A percentile compares a stretch with the other conserved stretches of the same genome.
phyloP scores from a whole-genome alignment of 176 grass and related monocot species.

The Avena eriantha region DNA sequence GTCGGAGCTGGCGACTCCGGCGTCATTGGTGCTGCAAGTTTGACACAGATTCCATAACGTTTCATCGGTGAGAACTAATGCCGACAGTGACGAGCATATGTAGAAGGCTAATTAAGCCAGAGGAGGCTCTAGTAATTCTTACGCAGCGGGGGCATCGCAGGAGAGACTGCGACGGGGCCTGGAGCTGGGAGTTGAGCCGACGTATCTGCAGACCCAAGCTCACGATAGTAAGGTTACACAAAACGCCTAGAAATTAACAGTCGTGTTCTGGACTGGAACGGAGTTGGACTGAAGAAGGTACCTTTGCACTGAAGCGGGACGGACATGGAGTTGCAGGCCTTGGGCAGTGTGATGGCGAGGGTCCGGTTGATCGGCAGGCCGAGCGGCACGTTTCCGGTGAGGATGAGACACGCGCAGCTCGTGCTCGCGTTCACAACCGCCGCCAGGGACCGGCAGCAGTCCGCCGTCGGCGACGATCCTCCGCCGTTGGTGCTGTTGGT shows the following conservation, averaged over 20 bases:
- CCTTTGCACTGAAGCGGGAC: constrained; percentile 80
- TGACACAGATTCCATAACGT: neutral
- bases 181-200: constrained; percentile 51
- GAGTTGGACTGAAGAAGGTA: neutral
- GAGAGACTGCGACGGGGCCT: constrained; percentile 52
- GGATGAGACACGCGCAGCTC: constrained; percentile 73
- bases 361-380: constrained; percentile 76
- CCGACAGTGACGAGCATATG: neutral
- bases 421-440: constrained; percentile 49
- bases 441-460: constrained; percentile 66
- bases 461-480: constrained; percentile 60
- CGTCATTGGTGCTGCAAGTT: constrained; percentile 40
- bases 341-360: constrained; percentile 65
- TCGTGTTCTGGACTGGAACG: neutral
- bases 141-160: constrained; percentile 61
- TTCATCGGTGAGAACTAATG: neutral
- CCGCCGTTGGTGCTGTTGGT: constrained; percentile 62
- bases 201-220: constrained; percentile 52
- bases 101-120: neutral
- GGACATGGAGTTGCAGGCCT: constrained; percentile 53
- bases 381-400: constrained; percentile 76
- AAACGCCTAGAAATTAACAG: neutral
- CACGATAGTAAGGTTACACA: neutral
- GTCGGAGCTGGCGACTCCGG: constrained; percentile 29
- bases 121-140: constrained; percentile 35